These are phyloP conservation scores for Sonneratia caseolaris DNA, from an alignment of 345 rosid species.

Conservation along the genomic window DNA sequence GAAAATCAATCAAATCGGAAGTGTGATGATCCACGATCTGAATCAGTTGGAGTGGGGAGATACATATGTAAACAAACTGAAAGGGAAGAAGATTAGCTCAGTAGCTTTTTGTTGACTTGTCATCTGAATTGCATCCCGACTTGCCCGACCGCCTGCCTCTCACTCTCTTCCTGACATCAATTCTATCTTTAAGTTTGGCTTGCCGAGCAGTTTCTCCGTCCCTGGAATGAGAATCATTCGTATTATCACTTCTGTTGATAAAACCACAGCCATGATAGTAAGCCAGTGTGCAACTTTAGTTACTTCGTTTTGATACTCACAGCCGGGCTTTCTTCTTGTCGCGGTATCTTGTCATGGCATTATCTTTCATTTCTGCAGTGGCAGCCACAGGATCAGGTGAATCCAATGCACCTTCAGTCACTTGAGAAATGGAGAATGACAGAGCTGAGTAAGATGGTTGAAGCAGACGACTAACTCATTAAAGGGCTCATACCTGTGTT, in stretches of 20 bases:
- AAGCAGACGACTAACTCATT: not conserved
- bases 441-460: not conserved
- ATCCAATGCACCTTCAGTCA: not conserved
- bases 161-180: not conserved
- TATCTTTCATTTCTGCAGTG: not conserved
- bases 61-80: not conserved
- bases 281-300: not conserved
- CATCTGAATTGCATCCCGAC: not conserved
- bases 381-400: not conserved
- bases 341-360: not conserved
- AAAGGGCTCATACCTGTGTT: not conserved
- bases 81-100: not conserved
- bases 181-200: not conserved
- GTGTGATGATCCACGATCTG: not conserved
- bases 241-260: not conserved
- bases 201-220: not conserved
- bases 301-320: not conserved
- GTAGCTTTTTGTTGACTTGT: not conserved
- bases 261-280: not conserved
- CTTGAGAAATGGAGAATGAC: constrained; percentile 3
- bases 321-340: constrained; percentile 1
- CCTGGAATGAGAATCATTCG: constrained; percentile 1
- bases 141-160: constrained; percentile 4
- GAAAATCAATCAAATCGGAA: too few species aligned
- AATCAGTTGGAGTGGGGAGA: not conserved